Percentiles rank a stretch among this genome's conserved stretches.
These are phyloP conservation scores for Lotmaria passim DNA, from an alignment of 208 protist species.

Conservation along the genomic window DNA sequence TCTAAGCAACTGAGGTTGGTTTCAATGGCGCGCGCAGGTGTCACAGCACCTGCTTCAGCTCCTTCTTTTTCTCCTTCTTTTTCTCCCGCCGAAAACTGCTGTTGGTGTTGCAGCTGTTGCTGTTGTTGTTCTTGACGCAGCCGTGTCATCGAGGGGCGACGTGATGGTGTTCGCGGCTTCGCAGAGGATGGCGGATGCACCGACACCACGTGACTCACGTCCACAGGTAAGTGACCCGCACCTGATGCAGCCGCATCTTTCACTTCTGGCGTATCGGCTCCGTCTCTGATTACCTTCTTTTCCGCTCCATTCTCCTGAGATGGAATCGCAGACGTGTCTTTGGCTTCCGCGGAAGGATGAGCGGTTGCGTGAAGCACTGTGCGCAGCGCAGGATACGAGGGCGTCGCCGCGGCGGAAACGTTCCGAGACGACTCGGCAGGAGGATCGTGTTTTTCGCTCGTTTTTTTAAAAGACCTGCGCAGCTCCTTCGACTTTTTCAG, in stretches of 20 bases:
- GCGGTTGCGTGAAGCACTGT: neutral
- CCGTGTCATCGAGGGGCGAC: slow-evolving; percentile 21
- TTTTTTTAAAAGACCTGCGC: too few relatives aligned
- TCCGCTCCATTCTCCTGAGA: neutral
- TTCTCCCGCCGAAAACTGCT: too few relatives aligned
- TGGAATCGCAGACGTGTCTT: neutral
- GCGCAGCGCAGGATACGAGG: neutral
- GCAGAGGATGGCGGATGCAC: slow-evolving; percentile 15
- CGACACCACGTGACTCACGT: neutral
- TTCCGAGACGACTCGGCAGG: neutral
- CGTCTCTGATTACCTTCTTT: neutral
- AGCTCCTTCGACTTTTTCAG: neutral
- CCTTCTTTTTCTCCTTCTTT: neutral
- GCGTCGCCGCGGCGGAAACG: neutral
- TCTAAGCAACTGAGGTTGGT: neutral
- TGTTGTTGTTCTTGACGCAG: slow-evolving; percentile 18
- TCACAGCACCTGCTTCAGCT: neutral
- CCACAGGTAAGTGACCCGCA: neutral
- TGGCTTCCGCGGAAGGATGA: neutral
- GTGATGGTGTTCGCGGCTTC: slow-evolving; percentile 11
- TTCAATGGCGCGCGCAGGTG: neutral
- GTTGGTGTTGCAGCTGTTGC: neutral
- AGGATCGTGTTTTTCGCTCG: too few relatives aligned
- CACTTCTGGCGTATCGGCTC: neutral
- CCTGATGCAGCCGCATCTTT: neutral